These are phyloP conservation scores for Phaseolus lunatus DNA, from an alignment of 306 rosid genomes.

Conservation along the genomic window DNA sequence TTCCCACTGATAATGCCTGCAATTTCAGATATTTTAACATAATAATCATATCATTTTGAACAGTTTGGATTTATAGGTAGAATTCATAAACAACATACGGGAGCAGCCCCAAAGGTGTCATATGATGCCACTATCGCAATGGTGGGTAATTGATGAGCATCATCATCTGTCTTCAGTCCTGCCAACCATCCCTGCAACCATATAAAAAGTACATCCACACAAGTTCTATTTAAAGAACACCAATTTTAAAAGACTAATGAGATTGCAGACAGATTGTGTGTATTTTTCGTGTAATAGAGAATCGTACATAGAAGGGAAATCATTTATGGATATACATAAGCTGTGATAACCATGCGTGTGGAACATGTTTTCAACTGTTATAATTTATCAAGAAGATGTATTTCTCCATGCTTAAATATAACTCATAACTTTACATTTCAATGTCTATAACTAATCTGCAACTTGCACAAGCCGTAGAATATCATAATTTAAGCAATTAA, in stretches of 20 bases:
- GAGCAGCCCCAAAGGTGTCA: slow-evolving; percentile 98
- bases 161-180: slow-evolving; percentile 87
- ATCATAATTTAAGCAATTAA: slow-evolving; percentile 22
- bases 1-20: slow-evolving; percentile 96
- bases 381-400: slow-evolving; percentile 37
- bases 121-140: slow-evolving; percentile 98
- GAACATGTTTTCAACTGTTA: too few relatives aligned
- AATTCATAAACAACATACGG: slow-evolving; percentile 66
- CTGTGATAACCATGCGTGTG: too few relatives aligned
- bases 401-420: slow-evolving; percentile 19
- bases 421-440: slow-evolving; percentile 11
- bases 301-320: too few relatives aligned
- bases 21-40: slow-evolving; percentile 46
- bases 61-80: slow-evolving; percentile 30
- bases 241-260: too few relatives aligned
- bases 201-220: slow-evolving; percentile 41
- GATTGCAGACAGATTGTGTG: too few relatives aligned
- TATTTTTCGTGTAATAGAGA: too few relatives aligned
- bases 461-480: slow-evolving; percentile 12
- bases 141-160: slow-evolving; percentile 91
- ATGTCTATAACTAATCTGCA: slow-evolving; percentile 7
- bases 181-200: slow-evolving; percentile 95
- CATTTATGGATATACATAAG: too few relatives aligned
- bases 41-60: slow-evolving; percentile 41
- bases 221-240: slow-evolving; percentile 38